A percentile compares a stretch with the other conserved stretches of the same genome.
Conservation (phyloP, 2,329 filamentous ascomycete genomes). For the Bertia moriformis region DNA sequence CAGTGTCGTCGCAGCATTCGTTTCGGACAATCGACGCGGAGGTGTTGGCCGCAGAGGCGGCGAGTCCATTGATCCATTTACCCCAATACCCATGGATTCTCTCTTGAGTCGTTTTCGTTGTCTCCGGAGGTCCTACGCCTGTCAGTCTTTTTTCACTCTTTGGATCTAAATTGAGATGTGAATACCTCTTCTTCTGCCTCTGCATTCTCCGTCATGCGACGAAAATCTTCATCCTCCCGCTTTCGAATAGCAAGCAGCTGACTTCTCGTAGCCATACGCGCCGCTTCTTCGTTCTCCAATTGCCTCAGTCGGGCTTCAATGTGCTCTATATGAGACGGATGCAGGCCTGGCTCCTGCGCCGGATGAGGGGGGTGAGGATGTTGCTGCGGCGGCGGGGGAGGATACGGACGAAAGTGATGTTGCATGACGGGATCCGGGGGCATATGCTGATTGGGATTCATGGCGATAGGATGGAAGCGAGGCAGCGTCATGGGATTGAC, state of each 20-base stretch:
- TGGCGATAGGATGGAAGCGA: constrained; percentile 22
- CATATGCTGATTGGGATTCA: constrained; percentile 16
- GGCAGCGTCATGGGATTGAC: constrained; percentile 16
- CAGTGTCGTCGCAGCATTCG: constrained; percentile 21
- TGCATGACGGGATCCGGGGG: constrained; percentile 15
- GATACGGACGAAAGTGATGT: constrained; percentile 15
- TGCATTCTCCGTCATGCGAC: constrained; percentile 19
- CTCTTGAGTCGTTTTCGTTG: constrained; percentile 21
- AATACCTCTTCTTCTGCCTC: constrained; percentile 22
- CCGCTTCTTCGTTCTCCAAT: constrained; percentile 21
- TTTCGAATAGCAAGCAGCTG: constrained; percentile 19
- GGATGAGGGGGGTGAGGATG: constrained; percentile 5
- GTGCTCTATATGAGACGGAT: constrained; percentile 15
- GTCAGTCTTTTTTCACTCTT: neutral
- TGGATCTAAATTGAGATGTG: neutral
- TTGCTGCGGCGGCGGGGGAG: constrained; percentile 13
- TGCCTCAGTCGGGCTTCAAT: constrained; percentile 20
- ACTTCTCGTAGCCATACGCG: constrained; percentile 18
- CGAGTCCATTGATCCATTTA: constrained; percentile 16
- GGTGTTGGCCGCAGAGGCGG: constrained; percentile 19
- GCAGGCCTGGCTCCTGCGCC: constrained; percentile 4
- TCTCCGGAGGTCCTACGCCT: constrained; percentile 17
- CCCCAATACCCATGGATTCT: constrained; percentile 21
- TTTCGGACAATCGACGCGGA: constrained; percentile 20
- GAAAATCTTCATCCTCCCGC: constrained; percentile 22